Evolutionary conservation across 176 grass and related monocot genomes (phyloP), one percentile per base, ranked within the genome.

Genomic region (Musa acuminata): DNA sequence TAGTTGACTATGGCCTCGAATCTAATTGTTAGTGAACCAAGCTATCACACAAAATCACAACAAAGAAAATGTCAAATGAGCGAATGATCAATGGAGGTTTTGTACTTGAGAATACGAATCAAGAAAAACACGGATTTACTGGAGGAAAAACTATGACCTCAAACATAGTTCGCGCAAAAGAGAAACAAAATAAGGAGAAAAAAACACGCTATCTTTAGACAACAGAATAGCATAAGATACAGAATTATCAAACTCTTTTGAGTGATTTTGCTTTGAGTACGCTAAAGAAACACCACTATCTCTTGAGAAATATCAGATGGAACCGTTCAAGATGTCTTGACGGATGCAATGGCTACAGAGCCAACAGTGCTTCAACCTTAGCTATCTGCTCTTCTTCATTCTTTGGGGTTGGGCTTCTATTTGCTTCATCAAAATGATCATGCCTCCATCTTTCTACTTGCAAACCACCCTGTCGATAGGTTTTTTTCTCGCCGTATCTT

Each of bases 331-430:
- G n/a, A 9, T 54, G 24, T 24, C 24, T 24, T 24, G 21, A 58
- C 17, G 57, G 25, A 69, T 52, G 20, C 53, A 55, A 76, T 1
- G 48, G 27, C 67, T 89, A 99, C 71, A 83, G 79, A 3, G 86
- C 78, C 73, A 99, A 71, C n/a, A 99, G 52, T 26, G 91, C 82
- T 79, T 94, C 95, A 49, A 99, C 80, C 89, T 94, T 94, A 8
- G 90, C 90, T 81, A 99, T 84, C 80, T 94, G 90, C 35, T 99
- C 95, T 83, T 99, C 90, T 81, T 94, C 88, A 2, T 87, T 99
- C 84, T 85, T 82, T 11, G 82, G 88, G 75, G 85, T 77, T 19
- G 87, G 84, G 69, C 82, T 86, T 79, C 81, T 86, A 63, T 87
- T 93, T 7, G 82, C 80, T 79, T 99, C 84, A 66, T 99, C 88